phyloP scores from a whole-genome alignment of 805 yeast species.

The Candida ulmi region DNA sequence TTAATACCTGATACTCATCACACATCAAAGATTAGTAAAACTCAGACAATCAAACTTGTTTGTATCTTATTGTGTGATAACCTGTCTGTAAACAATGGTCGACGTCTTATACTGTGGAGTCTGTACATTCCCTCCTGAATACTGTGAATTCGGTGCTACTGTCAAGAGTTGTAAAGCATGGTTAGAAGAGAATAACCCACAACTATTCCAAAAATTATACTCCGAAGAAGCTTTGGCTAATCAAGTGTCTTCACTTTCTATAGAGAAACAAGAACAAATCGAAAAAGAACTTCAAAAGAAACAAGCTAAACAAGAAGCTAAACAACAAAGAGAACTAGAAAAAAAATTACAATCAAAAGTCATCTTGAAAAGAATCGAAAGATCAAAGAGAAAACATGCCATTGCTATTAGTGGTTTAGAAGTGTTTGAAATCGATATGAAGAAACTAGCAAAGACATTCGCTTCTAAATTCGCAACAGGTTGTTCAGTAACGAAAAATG shows the following conservation, averaged over 20 bases:
- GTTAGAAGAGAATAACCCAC: slow-evolving; percentile 57
- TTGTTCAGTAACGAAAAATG: slow-evolving; percentile 76
- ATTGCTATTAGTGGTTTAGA: slow-evolving; percentile 85
- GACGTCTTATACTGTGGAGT: slow-evolving; percentile 72
- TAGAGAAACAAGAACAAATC: slow-evolving; percentile 78
- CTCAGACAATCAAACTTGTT: too few species aligned
- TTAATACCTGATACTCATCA: too few species aligned
- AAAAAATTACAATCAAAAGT: slow-evolving; percentile 78
- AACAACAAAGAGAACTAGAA: slow-evolving; percentile 77
- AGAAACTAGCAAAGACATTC: slow-evolving; percentile 85
- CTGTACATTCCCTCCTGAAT: slow-evolving; percentile 83
- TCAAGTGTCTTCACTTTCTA: slow-evolving; percentile 54
- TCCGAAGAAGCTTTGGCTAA: slow-evolving; percentile 51
- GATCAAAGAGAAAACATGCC: slow-evolving; percentile 84
- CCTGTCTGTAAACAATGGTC: too few species aligned
- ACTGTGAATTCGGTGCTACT: slow-evolving; percentile 85
- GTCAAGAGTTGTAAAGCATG: slow-evolving; percentile 81
- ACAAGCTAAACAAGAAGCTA: slow-evolving; percentile 81
- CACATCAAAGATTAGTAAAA: too few species aligned
- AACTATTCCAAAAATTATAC: slow-evolving; percentile 55
- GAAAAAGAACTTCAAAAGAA: slow-evolving; percentile 77
- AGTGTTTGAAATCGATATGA: slow-evolving; percentile 82
- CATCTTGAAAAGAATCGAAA: slow-evolving; percentile 76
- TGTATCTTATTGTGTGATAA: too few species aligned
- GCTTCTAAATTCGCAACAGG: slow-evolving; percentile 96